Percentiles rank a stretch among this genome's conserved stretches.
phyloP scores from a whole-genome alignment of 1,284 basidiomycete species.

The Testicularia cyperi region DNA sequence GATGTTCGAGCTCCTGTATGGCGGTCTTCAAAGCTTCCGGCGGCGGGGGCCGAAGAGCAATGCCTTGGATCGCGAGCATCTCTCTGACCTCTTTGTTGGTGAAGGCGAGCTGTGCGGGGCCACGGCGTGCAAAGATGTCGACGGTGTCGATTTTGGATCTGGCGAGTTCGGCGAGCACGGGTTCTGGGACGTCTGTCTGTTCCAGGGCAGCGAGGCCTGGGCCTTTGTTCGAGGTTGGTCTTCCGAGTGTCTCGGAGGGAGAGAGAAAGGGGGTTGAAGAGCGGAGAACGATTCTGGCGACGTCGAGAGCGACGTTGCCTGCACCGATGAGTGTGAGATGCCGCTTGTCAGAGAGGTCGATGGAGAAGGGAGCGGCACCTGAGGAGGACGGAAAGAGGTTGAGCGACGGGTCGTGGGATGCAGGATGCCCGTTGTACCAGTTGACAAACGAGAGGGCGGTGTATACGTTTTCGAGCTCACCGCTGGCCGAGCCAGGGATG shows the following conservation, averaged over 20 bases:
- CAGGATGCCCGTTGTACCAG: conserved; percentile 95
- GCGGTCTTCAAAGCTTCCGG: conserved; percentile 56
- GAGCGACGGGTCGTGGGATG: conserved; percentile 48
- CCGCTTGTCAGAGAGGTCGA: conserved; percentile 64
- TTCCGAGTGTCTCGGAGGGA: neutral
- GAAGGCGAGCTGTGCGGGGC: conserved; percentile 85
- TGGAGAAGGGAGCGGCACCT: conserved; percentile 49
- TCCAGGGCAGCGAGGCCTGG: conserved; percentile 66
- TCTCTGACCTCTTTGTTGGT: conserved; percentile 93
- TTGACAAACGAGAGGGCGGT: conserved; percentile 86
- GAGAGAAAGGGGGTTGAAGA: conserved; percentile 34
- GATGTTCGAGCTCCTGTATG: conserved; percentile 41
- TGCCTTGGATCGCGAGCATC: conserved; percentile 75
- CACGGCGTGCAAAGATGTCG: conserved; percentile 80
- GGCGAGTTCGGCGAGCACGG: conserved; percentile 72
- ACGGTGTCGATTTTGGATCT: conserved; percentile 73
- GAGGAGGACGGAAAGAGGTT: too few species aligned
- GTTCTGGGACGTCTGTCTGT: conserved; percentile 77
- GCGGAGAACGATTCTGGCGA: conserved; percentile 82
- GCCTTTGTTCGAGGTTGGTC: conserved; percentile 19
- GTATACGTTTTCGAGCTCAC: conserved; percentile 65
- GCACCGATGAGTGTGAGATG: conserved; percentile 88
- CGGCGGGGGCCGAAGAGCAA: conserved; percentile 66
- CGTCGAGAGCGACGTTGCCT: conserved; percentile 93
- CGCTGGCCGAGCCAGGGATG: conserved; percentile 64